Evolutionary conservation across 768 basidiomycete genomes (phyloP).

Genomic region (Lactarius psammicola): DNA sequence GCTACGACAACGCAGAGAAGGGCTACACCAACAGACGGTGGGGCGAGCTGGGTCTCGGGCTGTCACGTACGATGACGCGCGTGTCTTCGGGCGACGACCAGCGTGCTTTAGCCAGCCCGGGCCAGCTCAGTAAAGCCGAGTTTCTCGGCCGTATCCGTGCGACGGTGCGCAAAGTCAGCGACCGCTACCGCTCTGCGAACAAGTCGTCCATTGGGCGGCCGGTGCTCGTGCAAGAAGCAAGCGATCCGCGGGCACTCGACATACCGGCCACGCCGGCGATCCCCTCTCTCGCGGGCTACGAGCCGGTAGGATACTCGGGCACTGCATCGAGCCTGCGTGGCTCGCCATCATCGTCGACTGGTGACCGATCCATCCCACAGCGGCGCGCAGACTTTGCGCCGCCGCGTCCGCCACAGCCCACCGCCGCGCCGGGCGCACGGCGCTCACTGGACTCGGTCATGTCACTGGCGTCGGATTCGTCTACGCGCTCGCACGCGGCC

Average conservation of each 20-base stretch:
- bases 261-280: constrained; percentile 18
- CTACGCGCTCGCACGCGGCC: constrained; percentile 39
- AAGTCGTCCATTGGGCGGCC: constrained; percentile 60
- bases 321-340: constrained; percentile 46
- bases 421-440: constrained; percentile 22
- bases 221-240: constrained; percentile 38
- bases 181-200: constrained; percentile 42
- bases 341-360: constrained; percentile 67
- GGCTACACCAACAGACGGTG: constrained; percentile 37
- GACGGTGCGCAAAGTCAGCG: constrained; percentile 68
- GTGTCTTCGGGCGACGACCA: constrained; percentile 25
- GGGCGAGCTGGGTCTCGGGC: constrained; percentile 44
- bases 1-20: constrained; percentile 29
- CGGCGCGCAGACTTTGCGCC: constrained; percentile 67
- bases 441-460: constrained; percentile 30
- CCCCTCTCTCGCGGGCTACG: constrained; percentile 25
- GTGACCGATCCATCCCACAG: constrained; percentile 61
- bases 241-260: constrained; percentile 21
- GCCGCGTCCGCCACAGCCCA: constrained; percentile 41
- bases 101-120: constrained; percentile 42
- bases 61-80: constrained; percentile 44
- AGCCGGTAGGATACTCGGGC: constrained; percentile 40
- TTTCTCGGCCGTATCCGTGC: constrained; percentile 62
- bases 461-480: constrained; percentile 36
- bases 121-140: constrained; percentile 67